These are phyloP conservation scores for Chenopodium berlandieri DNA, from an alignment of 148 eudicot species.

Conservation along the genomic window DNA sequence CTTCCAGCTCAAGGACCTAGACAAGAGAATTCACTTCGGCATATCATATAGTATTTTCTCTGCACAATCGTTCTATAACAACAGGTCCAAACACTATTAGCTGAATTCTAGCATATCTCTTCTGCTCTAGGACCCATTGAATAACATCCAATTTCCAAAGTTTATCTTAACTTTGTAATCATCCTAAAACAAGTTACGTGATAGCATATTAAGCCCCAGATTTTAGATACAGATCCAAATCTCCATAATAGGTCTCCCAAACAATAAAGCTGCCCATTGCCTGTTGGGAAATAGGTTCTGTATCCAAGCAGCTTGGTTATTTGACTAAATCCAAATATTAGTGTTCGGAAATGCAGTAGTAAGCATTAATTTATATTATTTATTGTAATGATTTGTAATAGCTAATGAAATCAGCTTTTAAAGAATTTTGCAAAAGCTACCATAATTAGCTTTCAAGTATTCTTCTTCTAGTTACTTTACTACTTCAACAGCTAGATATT, in stretches of 20 bases:
- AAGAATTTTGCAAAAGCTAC: not conserved
- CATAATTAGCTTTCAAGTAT: not conserved
- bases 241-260: not conserved
- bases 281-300: not conserved
- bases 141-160: constrained; percentile 2
- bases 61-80: not conserved
- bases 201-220: not conserved
- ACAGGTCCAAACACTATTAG: not conserved
- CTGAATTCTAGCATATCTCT: not conserved
- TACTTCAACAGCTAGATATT: not conserved
- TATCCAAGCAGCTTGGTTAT: not conserved
- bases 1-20: not conserved
- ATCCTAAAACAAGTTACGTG: not conserved
- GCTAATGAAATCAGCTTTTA: not conserved
- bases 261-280: not conserved
- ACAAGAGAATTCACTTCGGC: not conserved
- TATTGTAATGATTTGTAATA: not conserved
- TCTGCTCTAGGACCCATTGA: not conserved
- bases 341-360: not conserved
- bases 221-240: not conserved
- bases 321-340: not conserved
- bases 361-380: not conserved
- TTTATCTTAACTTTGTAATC: not conserved
- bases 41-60: not conserved
- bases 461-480: not conserved